These are phyloP conservation scores for Coniochaeta prunicola DNA, from an alignment of 2,329 filamentous ascomycete species.

Conservation along the genomic window DNA sequence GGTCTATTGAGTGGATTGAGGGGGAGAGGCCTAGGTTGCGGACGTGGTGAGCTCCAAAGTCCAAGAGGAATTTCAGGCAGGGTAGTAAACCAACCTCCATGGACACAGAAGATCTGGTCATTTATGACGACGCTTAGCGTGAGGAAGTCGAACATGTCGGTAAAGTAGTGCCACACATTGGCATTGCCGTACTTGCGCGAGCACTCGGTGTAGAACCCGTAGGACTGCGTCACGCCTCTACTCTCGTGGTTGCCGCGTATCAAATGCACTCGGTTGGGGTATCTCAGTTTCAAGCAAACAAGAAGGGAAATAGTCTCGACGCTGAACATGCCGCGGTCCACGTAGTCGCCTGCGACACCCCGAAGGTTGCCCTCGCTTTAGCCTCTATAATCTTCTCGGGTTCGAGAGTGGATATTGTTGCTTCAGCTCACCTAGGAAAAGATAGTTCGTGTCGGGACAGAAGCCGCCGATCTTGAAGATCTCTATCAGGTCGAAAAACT, in stretches of 20 bases:
- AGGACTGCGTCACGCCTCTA: constrained; percentile 94
- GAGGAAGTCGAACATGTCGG: constrained; percentile 99
- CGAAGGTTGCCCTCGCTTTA: constrained; percentile 1
- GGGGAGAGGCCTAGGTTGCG: constrained; percentile 59
- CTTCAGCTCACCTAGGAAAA: constrained; percentile 75
- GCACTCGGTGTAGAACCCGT: constrained; percentile 98
- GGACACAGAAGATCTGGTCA: constrained; percentile 97
- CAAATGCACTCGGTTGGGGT: constrained; percentile 89
- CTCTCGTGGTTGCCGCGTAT: constrained; percentile 98
- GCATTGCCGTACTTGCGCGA: constrained; percentile 97
- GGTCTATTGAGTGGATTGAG: constrained; percentile 95
- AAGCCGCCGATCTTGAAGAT: constrained; percentile 98
- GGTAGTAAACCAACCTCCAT: constrained; percentile 62
- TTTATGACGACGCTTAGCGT: constrained; percentile 97
- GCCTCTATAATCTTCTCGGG: neutral
- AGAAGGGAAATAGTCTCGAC: constrained; percentile 98
- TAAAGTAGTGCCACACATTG: constrained; percentile 99
- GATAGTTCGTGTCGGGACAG: constrained; percentile 96
- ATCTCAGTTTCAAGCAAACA: constrained; percentile 93
- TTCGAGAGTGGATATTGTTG: no score
- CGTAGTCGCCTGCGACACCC: constrained; percentile 77
- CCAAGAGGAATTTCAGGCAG: neutral
- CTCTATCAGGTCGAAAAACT: constrained; percentile 98
- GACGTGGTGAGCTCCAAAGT: neutral
- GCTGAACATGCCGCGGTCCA: constrained; percentile 96